Base-by-base conservation (phyloP, 2,329 filamentous ascomycete species). In the Talaromyces funiculosus region DNA sequence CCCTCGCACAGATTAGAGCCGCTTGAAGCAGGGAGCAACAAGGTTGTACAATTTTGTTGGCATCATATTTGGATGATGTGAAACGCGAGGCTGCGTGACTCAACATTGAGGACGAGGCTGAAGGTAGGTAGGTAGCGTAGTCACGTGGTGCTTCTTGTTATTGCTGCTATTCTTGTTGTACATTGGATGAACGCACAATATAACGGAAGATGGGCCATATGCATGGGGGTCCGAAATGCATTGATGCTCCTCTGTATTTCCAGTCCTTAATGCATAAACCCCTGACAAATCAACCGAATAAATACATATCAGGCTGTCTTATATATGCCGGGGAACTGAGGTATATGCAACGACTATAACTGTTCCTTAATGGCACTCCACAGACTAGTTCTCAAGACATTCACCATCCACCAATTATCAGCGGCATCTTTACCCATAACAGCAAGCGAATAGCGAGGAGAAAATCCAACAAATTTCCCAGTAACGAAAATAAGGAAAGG, bases 401-500 rank as follows among this genome's bases (percentile, higher is more conserved):
- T 67, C 10, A 53, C 61, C 18, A 74, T 31, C 72, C 73, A 73
- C 59, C 69, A 72, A 61, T 72, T 72, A 0, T 68, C 72, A 4
- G 53, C 51, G 0, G 60, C 42, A 58, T 75, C 73, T 60, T 72
- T 72, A 5, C 73, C 73, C 45, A 71, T 64, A 16, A 68, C 67
- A 26, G 64, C 64, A 0, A 60, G 61, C 10, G 69, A 37, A 51
- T 64, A 65, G 57, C 64, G 66, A 63, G 56, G 61, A 9, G 63
- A 58, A n/a, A 63, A 59, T 0, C 63, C 53, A 20, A 18, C 37
- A 12, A 51, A 55, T 35, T 45, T 61, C 14, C 26, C 10, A 1
- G n/a, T 47, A 1, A 37, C 2, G 7, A 45, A 42, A 14, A 66
- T 10, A 31, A 40, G 56, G 0, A 53, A 62, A 6, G 64, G 61